Base-by-base conservation (phyloP, 371 early-diverging fungal species). In the Thermomucor indicae-seudaticae region DNA sequence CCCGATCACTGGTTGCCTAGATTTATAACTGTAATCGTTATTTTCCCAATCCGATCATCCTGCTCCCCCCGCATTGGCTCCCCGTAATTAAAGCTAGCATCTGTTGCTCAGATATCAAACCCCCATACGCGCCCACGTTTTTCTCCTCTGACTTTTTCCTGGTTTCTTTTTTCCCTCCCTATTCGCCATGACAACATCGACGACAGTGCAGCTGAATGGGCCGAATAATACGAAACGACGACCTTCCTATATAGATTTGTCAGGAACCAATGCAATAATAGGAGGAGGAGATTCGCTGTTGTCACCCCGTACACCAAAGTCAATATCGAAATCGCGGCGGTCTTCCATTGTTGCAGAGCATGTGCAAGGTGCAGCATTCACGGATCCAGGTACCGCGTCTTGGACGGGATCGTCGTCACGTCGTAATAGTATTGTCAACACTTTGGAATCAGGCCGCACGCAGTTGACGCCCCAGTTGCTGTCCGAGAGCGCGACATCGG, bases 261-360 rank as follows among this genome's bases (percentile, higher is more conserved):
- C 54, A 20, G 44, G 43, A 19, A 47, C 32, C 14, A 57, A 52
- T 39, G 42, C 44, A 6, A 35, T 37, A 23, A 20, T 43, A 17
- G 40, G 30, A 17, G 22, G 22, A 17, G 38, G 43, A 17, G 30
- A 32, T 35, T 19, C 41, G 14, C 37, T 58, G 7, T 40, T 62
- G 6, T 60, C 62, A 7, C 66, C 71, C 19, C 61, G 71, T 31
- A 66, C 71, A 12, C 67, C 71, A 5, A 47, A 55, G 39, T 59
- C 61, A 7, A 70, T 70, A 31, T 38, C 52, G 16, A 70, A 70
- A 49, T 52, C 70, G 12, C 47, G 67, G 49, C 56, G 66, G 24
- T 63, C 67, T 7, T 70, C 70, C 0, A 37, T 70, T 29, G 66
- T 57, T 4, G 58, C 62, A 2, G 64, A 64, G 23, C 56, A 56